phyloP scores from a whole-genome alignment of 768 basidiomycete genomes.

The Suillus ampliporus region DNA sequence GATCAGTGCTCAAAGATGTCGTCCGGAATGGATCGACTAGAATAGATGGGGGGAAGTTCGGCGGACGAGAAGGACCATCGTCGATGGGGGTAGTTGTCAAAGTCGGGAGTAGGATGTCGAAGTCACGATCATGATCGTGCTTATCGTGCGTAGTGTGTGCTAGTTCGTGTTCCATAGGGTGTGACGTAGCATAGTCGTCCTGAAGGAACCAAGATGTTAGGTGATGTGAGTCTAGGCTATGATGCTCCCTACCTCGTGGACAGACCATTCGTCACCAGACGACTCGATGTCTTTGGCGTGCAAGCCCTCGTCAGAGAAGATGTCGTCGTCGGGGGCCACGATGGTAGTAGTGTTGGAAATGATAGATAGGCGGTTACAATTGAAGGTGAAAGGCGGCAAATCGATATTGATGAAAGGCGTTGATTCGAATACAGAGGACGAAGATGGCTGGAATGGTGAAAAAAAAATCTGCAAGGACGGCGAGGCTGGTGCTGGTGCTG shows the following conservation, averaged over 20 bases:
- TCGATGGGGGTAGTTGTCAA: background rate
- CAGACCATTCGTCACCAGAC: too few species aligned
- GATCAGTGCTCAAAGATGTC: background rate
- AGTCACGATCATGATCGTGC: too few species aligned
- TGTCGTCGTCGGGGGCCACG: background rate
- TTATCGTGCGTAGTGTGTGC: background rate
- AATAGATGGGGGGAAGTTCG: background rate
- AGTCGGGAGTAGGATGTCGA: background rate
- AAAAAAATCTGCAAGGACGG: too few species aligned
- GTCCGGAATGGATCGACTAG: background rate
- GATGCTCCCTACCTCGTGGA: background rate
- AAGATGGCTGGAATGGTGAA: too few species aligned
- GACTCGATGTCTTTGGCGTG: too few species aligned
- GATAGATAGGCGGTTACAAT: background rate
- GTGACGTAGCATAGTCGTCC: background rate
- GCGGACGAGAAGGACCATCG: background rate
- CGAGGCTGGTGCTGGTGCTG: too few species aligned
- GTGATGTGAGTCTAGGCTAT: background rate
- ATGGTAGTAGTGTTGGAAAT: background rate
- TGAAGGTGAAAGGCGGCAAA: background rate
- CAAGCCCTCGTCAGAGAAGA: background rate
- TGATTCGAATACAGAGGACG: background rate
- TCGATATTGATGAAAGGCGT: background rate
- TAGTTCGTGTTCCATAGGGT: too few species aligned
- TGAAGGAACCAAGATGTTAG: background rate